Evolutionary conservation across 2,329 filamentous ascomycete genomes (phyloP), one percentile per base, ranked within the genome.

Genomic region (Aspergillus fischeri): DNA sequence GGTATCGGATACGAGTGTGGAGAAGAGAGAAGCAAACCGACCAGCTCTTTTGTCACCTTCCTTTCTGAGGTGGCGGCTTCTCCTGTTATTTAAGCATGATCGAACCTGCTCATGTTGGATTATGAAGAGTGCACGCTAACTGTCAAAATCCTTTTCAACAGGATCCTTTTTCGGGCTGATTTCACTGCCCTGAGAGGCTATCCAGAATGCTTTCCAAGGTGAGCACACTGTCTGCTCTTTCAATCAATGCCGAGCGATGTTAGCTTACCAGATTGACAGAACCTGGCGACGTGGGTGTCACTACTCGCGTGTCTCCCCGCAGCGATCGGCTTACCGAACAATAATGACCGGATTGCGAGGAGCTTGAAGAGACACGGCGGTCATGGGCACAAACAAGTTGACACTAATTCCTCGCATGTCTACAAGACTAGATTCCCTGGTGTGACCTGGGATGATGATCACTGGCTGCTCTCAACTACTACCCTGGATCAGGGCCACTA

Each of bases 391-490:
- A 53, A 51, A 4, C 41, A 55, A 1, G 27, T 44, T 11, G 62
- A 62, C 41, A 51, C 49, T 9, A 65, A 59, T 44, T 59, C 61
- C 41, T 63, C 50, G 21, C 65, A 67, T 49, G 54, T 76, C 9
- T 83, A 83, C 61, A 57, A 76, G 11, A 83, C 81, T 0, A 75
- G 74, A 47, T 84, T 83, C 63, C 64, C 74, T 4, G 75, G 78
- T 45, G 82, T 85, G 20, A 80, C 79, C 2, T 87, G 83, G 83
- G 81, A 86, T 67, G 79, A 85, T 58, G 75, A 78, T 24, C 79
- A 80, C 42, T 87, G 84, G 84, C 70, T 75, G 14, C 71, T 87
- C 24, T 77, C 75, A 4, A 85, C 82, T 9, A 81, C 76, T 10
- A 68, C 71, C 9, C 70, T 87, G 14, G 80, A 84, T 58, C 80